Percentiles rank a stretch among this genome's conserved stretches.
phyloP scores from a whole-genome alignment of 2,329 filamentous ascomycete genomes.

The Ceratocystis lukuohia region DNA sequence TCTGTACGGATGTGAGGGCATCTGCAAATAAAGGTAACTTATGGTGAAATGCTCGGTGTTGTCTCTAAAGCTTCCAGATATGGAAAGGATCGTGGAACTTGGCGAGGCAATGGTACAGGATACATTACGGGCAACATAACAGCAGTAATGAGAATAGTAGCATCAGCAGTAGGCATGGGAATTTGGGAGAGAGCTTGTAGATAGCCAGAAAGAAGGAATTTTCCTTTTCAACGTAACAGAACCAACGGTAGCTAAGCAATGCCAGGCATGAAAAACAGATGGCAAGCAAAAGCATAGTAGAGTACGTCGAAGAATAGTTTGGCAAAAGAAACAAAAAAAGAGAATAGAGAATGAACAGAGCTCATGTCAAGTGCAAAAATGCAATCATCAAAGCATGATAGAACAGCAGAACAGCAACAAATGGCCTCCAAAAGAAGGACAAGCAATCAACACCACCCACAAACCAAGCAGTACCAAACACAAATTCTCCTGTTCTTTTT shows the following conservation, averaged over 20 bases:
- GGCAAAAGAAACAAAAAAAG: neutral
- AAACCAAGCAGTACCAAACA: conserved; percentile 6
- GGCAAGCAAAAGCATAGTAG: neutral
- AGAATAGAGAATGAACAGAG: neutral
- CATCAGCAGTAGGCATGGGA: conserved; percentile 6
- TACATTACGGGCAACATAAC: conserved; percentile 2
- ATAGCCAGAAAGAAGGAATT: neutral
- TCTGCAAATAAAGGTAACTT: conserved; percentile 1
- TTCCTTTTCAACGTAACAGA: neutral
- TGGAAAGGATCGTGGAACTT: neutral
- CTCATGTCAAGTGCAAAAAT: conserved; percentile 4
- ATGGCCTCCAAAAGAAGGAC: neutral
- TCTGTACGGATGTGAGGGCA: neutral
- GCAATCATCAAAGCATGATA: neutral
- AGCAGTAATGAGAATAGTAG: conserved; percentile 1
- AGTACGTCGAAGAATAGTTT: neutral
- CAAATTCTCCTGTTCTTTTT: neutral
- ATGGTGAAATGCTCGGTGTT: neutral
- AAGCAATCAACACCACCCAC: conserved; percentile 1
- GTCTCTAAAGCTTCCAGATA: conserved; percentile 1
- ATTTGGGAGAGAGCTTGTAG: conserved; percentile 4
- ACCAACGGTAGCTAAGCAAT: neutral
- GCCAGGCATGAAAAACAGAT: neutral
- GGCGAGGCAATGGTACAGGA: neutral
- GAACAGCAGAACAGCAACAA: neutral